Conservation (phyloP, 2,329 filamentous ascomycete species). For the Epichloe aotearoae region DNA sequence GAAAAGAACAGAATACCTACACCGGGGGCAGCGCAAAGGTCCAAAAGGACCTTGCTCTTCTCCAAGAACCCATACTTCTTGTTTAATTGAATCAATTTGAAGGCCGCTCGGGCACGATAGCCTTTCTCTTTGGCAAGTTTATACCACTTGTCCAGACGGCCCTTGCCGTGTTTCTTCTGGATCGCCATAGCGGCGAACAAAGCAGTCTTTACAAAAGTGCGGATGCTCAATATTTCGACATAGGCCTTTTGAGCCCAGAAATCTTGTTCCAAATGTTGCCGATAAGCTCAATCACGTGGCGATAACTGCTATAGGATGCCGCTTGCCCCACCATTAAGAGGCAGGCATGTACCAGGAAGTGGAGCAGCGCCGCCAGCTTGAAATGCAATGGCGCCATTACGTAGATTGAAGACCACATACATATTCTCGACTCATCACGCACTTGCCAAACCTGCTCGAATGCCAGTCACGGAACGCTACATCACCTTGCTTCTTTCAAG, state of each 20-base stretch:
- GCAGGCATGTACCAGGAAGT: background rate
- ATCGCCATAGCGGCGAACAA: constrained; percentile 58
- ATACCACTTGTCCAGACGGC: constrained; percentile 98
- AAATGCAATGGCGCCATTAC: too few relatives aligned
- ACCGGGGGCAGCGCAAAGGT: constrained; percentile 90
- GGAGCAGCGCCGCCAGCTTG: background rate
- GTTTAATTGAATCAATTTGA: constrained; percentile 96
- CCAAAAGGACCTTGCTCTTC: constrained; percentile 88
- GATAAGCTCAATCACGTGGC: constrained; percentile 14
- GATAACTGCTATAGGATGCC: background rate
- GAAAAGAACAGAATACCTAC: constrained; percentile 32
- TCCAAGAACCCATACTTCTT: constrained; percentile 98
- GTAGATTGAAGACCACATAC: background rate
- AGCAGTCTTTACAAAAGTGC: background rate
- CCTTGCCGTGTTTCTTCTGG: constrained; percentile 98
- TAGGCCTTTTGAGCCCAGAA: constrained; percentile 17
- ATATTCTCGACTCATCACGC: background rate
- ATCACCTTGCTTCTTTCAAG: background rate
- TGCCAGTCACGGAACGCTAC: background rate
- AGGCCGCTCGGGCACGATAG: constrained; percentile 87
- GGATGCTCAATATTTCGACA: background rate
- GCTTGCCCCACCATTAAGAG: background rate
- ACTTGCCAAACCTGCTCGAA: background rate
- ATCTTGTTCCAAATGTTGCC: constrained; percentile 17
- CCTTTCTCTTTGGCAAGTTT: constrained; percentile 97